Evolutionary conservation across 345 rosid species (phyloP), one percentile per base, ranked within the genome.

Genomic region (Acer yangbiense): DNA sequence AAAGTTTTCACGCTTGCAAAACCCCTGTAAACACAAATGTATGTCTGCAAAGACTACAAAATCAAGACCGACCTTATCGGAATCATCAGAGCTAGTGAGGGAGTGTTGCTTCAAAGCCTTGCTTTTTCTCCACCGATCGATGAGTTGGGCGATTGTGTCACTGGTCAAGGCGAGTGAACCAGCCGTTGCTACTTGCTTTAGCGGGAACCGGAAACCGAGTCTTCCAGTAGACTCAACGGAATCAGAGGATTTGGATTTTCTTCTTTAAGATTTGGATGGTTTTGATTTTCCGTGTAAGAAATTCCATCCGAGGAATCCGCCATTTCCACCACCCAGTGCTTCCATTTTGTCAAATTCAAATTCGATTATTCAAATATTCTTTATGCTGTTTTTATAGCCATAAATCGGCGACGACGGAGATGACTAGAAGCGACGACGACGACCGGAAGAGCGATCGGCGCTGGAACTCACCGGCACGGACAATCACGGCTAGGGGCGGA

Each of bases 141-240:
- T 80, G 50, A 92, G 25, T 71, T 95, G 98, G 75, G 99, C 96
- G 32, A 92, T 89, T 0, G 97, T 84, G 76, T 93, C 99, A 9
- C 98, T 98, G 20, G 95, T 74, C 20, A 93, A 86, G 54, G 94
- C 87, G 32, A 95, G 92, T 4, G 97, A 86, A 2, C 91, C 92
- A 11, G 98, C 94, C 9, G 94, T 93, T 55, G 76, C 76, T 27
- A 98, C 97, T 80, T 93, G 98, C 90, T 93, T 93, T 7, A 92
- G 69, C 18, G 98, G 99, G 84, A 95, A 95, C 1, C 69, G 86
- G 86, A 68, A 81, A 73, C 93, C 89, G 29, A 82, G 29, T 32
- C 61, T 60, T 20, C 86, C 88, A 13, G 81, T 68, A 46, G 77
- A 83, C 3, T 84, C 79, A 71, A 79, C 85, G 35, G 87, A 89